phyloP scores from a whole-genome alignment of 2,329 filamentous ascomycete genomes.

The Diaporthe aspalathi region DNA sequence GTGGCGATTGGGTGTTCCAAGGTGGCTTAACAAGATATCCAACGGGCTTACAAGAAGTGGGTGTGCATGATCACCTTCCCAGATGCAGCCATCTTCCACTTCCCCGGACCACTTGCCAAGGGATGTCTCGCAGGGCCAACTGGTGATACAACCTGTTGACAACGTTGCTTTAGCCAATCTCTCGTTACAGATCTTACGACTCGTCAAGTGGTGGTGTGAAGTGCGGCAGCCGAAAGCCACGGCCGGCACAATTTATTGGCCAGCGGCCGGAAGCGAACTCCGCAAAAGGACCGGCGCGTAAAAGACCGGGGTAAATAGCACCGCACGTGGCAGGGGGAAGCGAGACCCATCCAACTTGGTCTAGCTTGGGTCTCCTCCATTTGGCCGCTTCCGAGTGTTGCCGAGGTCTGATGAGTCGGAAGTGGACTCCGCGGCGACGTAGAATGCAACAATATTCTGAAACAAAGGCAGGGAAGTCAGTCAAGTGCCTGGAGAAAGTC shows the following conservation, averaged over 20 bases:
- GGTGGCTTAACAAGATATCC: background rate
- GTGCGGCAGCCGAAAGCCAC: constrained; percentile 17
- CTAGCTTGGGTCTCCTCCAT: background rate
- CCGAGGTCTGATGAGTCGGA: background rate
- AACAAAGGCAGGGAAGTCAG: background rate
- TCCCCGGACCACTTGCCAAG: constrained; percentile 11
- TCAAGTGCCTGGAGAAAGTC: background rate
- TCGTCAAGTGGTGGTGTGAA: constrained; percentile 22
- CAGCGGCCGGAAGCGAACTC: constrained; percentile 16
- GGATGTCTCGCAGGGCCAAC: background rate
- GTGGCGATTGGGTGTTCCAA: background rate
- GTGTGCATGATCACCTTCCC: constrained; percentile 6
- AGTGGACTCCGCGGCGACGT: background rate
- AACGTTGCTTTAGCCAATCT: constrained; percentile 23
- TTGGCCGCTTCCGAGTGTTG: background rate
- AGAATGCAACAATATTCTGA: background rate
- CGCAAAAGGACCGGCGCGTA: constrained; percentile 10
- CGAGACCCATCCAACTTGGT: background rate
- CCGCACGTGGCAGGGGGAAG: background rate
- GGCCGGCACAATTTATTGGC: constrained; percentile 1
- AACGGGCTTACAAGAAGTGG: constrained; percentile 2
- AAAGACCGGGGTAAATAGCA: background rate
- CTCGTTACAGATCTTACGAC: constrained; percentile 16
- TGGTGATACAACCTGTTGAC: constrained; percentile 30
- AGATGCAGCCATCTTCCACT: constrained; percentile 21